Base-by-base conservation (phyloP, 352 stramenopile genomes). In the Globisporangium acanthophoron region DNA sequence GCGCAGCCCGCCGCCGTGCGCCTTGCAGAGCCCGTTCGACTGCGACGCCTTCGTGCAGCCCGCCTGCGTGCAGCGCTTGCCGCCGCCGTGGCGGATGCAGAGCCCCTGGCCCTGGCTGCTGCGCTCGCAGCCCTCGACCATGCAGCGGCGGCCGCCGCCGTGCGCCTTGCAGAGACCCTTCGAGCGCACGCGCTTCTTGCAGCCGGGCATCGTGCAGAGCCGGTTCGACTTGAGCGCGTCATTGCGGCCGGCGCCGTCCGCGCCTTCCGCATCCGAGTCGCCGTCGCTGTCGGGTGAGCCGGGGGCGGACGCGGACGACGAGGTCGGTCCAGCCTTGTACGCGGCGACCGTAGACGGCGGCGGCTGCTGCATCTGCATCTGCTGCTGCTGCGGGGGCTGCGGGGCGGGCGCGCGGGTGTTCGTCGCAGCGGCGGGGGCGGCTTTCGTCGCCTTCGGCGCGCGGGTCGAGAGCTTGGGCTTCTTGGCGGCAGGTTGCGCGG, bases 141-240 rank as follows among this genome's bases (percentile, higher is more conserved):
- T 87, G 56, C 87, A 96, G 44, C 78, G 76, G 6, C 80, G 78
- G 47, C 82, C 85, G 12, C 82, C 85, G 12, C 85, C 85, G 61
- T 94, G 85, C 3, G 82, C 82, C 60, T 92, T 94, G 69, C 85
- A 94, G 1, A 94, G 67, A 1, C 85, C 85, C 70, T 92, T 91
- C 45, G 82, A 92, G 29, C 83, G 82, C 59, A 92, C 80, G 45
- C 80, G 80, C 69, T 93, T 94, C 57, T 88, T 88, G 69, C 85
- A 93, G 51, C 78, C 77, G 0, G 85, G 82, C 69, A 91, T 88
- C 35, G 79, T 92, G 65, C 85, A 94, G 15, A 90, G 71, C 7
- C 84, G 81, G 56, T 87, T 87, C 31, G 78, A 85, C 76, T 91
- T 91, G 62, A 91, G 77, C 48, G 75, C 65, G 37, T 91, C 81